A percentile compares a stretch with the other conserved stretches of the same genome.
Conservation (phyloP, 768 basidiomycete genomes). For the Pulveroboletus ravenelii region DNA sequence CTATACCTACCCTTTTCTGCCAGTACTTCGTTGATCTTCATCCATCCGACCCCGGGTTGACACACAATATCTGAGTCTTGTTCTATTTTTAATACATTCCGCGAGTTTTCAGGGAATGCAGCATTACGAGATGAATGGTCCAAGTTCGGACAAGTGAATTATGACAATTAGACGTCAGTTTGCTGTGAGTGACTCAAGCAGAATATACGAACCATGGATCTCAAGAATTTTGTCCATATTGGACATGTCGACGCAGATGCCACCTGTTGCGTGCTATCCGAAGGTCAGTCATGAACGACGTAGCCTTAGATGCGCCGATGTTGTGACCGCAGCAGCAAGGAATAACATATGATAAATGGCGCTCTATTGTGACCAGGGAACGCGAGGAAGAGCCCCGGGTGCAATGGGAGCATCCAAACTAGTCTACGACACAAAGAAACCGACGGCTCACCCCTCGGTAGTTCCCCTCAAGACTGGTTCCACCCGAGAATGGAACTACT, state of each 20-base stretch:
- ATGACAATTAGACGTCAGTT: background rate
- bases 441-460: conserved; percentile 50
- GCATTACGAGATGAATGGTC: background rate
- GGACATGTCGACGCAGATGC: conserved; percentile 78
- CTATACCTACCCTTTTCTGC: conserved; percentile 47
- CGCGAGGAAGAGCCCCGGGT: background rate
- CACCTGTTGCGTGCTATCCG: conserved; percentile 35
- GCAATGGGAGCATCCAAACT: background rate
- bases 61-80: conserved; percentile 70
- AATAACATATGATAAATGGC: background rate
- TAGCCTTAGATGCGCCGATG: background rate
- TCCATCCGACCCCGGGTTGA: conserved; percentile 69
- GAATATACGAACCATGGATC: conserved; percentile 53
- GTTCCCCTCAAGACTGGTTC: conserved; percentile 79
- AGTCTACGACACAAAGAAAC: background rate
- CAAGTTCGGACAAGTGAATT: background rate
- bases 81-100: conserved; percentile 34
- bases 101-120: background rate
- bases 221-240: conserved; percentile 75
- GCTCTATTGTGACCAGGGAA: background rate
- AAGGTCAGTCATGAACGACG: background rate
- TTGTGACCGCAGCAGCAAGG: background rate
- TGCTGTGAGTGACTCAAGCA: background rate
- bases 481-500: conserved; percentile 73
- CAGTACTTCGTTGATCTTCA: conserved; percentile 65